These are phyloP conservation scores for Calonectria fujianensis DNA, from an alignment of 2,329 filamentous ascomycete species.

Conservation along the genomic window DNA sequence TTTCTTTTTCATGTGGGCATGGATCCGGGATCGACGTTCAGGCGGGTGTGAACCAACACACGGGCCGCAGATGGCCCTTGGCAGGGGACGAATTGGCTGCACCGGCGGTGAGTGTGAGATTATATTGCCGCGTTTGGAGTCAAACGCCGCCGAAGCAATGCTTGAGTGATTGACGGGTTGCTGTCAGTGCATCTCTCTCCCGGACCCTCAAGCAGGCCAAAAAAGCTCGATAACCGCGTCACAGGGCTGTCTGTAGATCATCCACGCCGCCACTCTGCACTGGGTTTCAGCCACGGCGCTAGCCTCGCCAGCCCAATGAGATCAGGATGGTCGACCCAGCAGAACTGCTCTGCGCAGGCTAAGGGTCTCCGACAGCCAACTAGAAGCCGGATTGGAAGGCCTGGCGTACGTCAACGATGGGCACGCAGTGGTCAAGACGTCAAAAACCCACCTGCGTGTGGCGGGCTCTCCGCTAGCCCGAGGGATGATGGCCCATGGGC, in stretches of 20 bases:
- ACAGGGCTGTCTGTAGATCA: conserved; percentile 21
- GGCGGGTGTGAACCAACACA: conserved; percentile 1
- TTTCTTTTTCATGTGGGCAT: conserved; percentile 21
- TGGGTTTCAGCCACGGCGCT: conserved; percentile 23
- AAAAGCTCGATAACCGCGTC: background rate
- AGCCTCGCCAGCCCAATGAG: background rate
- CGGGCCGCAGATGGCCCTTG: conserved; percentile 23
- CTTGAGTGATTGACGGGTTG: background rate
- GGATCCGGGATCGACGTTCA: conserved; percentile 15
- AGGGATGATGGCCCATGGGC: background rate
- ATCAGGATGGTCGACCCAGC: background rate
- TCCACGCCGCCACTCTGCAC: background rate
- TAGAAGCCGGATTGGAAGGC: conserved; percentile 18
- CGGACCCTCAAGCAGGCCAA: background rate
- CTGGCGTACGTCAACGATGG: conserved; percentile 16
- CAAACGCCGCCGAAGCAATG: background rate
- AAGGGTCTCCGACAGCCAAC: conserved; percentile 2
- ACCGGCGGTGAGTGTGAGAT: conserved; percentile 19
- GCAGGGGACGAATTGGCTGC: background rate
- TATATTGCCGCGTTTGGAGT: conserved; percentile 14
- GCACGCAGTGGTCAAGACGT: conserved; percentile 17
- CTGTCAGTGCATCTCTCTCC: conserved; percentile 18
- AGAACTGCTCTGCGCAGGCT: background rate
- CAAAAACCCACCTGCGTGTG: background rate
- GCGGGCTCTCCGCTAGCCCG: conserved; percentile 13